These are phyloP conservation scores for Paraconiothyrium brasiliense DNA, from an alignment of 2,329 filamentous ascomycete species.

Conservation along the genomic window DNA sequence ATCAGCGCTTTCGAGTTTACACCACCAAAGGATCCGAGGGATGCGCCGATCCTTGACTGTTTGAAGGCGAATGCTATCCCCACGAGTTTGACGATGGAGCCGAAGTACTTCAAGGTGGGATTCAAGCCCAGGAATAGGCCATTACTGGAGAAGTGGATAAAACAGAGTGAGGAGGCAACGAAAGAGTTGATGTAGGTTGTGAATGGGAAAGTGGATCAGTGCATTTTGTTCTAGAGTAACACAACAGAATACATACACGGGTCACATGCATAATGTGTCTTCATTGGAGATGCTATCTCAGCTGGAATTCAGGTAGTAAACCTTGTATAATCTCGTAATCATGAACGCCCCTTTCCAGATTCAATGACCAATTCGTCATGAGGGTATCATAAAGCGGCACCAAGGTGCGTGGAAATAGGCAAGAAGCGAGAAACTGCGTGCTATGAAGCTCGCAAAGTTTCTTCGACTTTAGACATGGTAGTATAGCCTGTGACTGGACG, in stretches of 20 bases:
- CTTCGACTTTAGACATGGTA: neutral
- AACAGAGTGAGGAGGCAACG: slow-evolving; percentile 58
- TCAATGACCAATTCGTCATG: neutral
- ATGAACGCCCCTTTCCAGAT: neutral
- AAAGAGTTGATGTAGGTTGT: slow-evolving; percentile 46
- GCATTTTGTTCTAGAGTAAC: neutral
- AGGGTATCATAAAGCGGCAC: slow-evolving; percentile 5
- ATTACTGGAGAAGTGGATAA: slow-evolving; percentile 57
- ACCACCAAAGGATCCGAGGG: slow-evolving; percentile 50
- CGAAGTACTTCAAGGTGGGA: slow-evolving; percentile 61
- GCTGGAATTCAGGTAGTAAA: neutral
- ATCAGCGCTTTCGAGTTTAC: slow-evolving; percentile 59
- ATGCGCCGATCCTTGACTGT: slow-evolving; percentile 56
- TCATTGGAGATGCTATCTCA: neutral
- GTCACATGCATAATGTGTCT: neutral
- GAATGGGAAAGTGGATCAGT: neutral
- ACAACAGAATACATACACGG: neutral
- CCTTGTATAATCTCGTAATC: neutral
- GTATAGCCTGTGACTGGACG: neutral
- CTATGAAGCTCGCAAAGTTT: neutral
- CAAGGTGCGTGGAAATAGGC: neutral
- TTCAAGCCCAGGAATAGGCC: slow-evolving; percentile 55
- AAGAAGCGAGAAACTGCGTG: neutral
- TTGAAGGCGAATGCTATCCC: slow-evolving; percentile 58
- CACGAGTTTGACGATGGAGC: slow-evolving; percentile 60